Evolutionary conservation across 768 basidiomycete genomes (phyloP), one percentile per base, ranked within the genome.

Genomic region (Lactarius sanguifluus): DNA sequence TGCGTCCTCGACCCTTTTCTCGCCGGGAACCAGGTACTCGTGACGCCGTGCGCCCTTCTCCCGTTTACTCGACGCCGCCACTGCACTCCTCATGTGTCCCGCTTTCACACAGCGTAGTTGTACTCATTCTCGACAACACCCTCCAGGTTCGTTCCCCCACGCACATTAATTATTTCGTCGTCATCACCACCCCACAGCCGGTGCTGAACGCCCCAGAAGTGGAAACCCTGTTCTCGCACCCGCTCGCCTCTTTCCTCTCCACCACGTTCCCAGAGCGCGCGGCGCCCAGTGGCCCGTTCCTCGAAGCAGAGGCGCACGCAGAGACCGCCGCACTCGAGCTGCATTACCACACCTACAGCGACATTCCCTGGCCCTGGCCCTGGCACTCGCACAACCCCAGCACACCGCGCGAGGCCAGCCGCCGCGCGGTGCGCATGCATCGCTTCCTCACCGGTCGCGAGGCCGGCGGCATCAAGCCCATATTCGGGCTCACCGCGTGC

Each of bases 361-460:
- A 94, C 71, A 72, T 81, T 36, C 73, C 76, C 15, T 83, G 80
- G 74, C 74, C 76, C n/a, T 79, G 80, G 25, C 79, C 80, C 1
- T 77, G 79, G 9, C 75, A 74, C 8, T 62, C 71, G 2, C 56
- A 38, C 36, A 43, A 2, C 25, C 61, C 63, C 3, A 30, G 3
- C 52, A 16, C 41, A 5, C 50, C 50, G 5, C 47, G 32, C 10
- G 9, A 41, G n/a, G 20, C 47, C 8, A n/a, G 36, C 25, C 67
- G 68, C 38, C 67, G 70, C 43, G 16, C 54, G 2, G 75, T 72
- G 47, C 85, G 92, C 28, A 81, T 86, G 69, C 94, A 96, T 76
- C 79, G 81, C 20, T 96, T 96, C 79, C 79, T 94, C 59, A 96
- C 94, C 1, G 94, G 94, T 0, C 79, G 93, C 50, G 94, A 96